A percentile compares a stretch with the other conserved stretches of the same genome.
Evolutionary conservation across 164 flowering plant genomes (phyloP).

Genomic region (Sedum album): DNA sequence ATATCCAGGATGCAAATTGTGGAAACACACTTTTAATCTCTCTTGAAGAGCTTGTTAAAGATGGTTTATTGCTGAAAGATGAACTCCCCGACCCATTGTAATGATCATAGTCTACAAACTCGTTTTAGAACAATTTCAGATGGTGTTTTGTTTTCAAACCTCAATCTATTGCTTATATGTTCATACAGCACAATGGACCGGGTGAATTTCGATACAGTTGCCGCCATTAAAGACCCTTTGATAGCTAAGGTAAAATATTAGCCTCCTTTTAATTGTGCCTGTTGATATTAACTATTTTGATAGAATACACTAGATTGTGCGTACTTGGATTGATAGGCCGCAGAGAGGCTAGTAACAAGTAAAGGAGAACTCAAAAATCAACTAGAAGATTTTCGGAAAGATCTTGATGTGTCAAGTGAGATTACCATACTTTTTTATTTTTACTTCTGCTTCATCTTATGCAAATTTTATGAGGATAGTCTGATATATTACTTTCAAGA

Average conservation of each 20-base stretch:
- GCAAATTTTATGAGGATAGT: neutral
- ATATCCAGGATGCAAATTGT: conserved; percentile 87
- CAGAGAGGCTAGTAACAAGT: conserved; percentile 71
- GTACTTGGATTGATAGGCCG: conserved; percentile 78
- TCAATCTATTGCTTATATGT: neutral
- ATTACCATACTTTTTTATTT: neutral
- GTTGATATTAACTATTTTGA: neutral
- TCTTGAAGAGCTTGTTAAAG: conserved; percentile 89
- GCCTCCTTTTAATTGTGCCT: neutral
- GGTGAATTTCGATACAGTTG: conserved; percentile 50
- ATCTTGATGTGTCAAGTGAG: conserved; percentile 70
- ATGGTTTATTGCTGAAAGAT: conserved; percentile 61
- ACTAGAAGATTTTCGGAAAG: conserved; percentile 58
- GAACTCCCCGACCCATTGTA: conserved; percentile 91
- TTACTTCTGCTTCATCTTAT: neutral
- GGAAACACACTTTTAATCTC: conserved; percentile 94
- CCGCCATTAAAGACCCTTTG: conserved; percentile 75
- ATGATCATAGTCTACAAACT: conserved; percentile 16
- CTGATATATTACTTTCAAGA: too few species aligned
- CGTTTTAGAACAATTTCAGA: neutral
- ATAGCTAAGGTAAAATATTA: conserved; percentile 53
- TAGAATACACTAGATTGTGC: neutral
- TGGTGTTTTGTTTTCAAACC: neutral
- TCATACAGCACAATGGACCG: conserved; percentile 47
- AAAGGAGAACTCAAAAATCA: conserved; percentile 64